Conservation (phyloP, 768 basidiomycete species). For the Suillus variegatus region DNA sequence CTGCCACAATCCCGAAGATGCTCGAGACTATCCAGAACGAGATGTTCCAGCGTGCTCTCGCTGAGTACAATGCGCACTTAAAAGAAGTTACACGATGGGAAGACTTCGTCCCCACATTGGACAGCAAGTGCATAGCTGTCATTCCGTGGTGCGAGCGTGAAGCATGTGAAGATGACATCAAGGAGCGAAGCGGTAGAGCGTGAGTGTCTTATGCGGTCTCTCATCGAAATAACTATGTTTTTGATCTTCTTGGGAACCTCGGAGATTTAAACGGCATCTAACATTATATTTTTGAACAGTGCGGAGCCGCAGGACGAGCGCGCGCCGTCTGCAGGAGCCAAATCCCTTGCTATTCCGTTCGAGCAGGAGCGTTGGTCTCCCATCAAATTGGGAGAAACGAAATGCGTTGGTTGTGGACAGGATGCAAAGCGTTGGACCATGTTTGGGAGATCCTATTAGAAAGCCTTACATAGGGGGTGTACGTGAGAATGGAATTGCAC, state of each 20-base stretch:
- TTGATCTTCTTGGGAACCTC: background rate
- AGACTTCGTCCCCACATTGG: slow-evolving; percentile 88
- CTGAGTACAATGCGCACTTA: slow-evolving; percentile 68
- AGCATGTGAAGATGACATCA: slow-evolving; percentile 96
- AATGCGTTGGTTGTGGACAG: slow-evolving; percentile 85
- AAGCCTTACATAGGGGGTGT: background rate
- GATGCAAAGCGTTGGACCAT: slow-evolving; percentile 96
- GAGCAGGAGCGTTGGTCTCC: slow-evolving; percentile 82
- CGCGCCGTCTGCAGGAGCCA: slow-evolving; percentile 96
- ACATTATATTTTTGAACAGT: slow-evolving; percentile 38
- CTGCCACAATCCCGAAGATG: slow-evolving; percentile 54
- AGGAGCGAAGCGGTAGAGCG: slow-evolving; percentile 87
- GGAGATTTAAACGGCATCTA: slow-evolving; percentile 3
- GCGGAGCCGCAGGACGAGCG: slow-evolving; percentile 90
- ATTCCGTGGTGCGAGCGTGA: slow-evolving; percentile 97
- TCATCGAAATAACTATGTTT: no score
- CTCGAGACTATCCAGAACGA: slow-evolving; percentile 87
- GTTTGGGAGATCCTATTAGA: slow-evolving; percentile 88
- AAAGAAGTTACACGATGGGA: slow-evolving; percentile 85
- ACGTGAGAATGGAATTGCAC: background rate
- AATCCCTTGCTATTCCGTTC: slow-evolving; percentile 95
- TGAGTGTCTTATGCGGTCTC: slow-evolving; percentile 36
- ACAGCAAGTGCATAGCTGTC: slow-evolving; percentile 82
- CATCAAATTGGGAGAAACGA: slow-evolving; percentile 83
- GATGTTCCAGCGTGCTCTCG: slow-evolving; percentile 82